A percentile compares a stretch with the other conserved stretches of the same genome.
These are phyloP conservation scores for Suhomyces canberraensis DNA, from an alignment of 805 yeast genomes.

Conservation along the genomic window DNA sequence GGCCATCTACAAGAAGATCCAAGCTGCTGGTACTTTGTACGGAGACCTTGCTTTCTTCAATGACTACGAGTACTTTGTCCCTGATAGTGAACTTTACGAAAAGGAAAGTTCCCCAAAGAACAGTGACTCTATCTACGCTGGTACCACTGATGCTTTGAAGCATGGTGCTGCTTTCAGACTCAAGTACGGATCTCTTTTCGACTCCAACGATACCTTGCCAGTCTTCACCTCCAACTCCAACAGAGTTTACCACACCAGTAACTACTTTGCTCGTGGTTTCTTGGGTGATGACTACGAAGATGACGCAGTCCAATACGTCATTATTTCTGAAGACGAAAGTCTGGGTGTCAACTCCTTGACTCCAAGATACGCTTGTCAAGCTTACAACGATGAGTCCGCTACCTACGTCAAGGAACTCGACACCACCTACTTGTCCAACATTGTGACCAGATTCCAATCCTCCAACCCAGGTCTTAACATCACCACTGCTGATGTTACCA, in stretches of 20 bases:
- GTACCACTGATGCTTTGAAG: constrained; percentile 45
- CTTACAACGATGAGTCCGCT: constrained; percentile 16
- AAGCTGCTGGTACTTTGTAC: constrained; percentile 24
- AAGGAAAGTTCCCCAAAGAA: constrained; percentile 50
- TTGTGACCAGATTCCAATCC: constrained; percentile 54
- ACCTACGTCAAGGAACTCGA: constrained; percentile 24
- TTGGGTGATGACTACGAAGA: constrained; percentile 42
- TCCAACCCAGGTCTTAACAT: constrained; percentile 54
- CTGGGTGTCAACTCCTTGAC: constrained; percentile 29
- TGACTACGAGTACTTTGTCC: constrained; percentile 48
- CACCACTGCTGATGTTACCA: constrained; percentile 49
- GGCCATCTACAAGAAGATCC: constrained; percentile 19
- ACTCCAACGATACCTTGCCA: constrained; percentile 35
- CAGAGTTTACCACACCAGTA: constrained; percentile 54
- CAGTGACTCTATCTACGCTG: constrained; percentile 46
- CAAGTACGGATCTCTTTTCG: constrained; percentile 48
- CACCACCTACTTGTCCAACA: constrained; percentile 45
- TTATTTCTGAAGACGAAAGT: constrained; percentile 43
- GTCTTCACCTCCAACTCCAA: constrained; percentile 55
- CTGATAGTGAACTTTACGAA: constrained; percentile 37
- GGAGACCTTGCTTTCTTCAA: constrained; percentile 55
- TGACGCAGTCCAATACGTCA: constrained; percentile 29
- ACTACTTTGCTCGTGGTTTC: constrained; percentile 59
- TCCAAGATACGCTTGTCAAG: constrained; percentile 21
- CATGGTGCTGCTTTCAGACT: constrained; percentile 50